Base-by-base conservation (phyloP, 768 basidiomycete genomes). In the Roridomyces roridus region DNA sequence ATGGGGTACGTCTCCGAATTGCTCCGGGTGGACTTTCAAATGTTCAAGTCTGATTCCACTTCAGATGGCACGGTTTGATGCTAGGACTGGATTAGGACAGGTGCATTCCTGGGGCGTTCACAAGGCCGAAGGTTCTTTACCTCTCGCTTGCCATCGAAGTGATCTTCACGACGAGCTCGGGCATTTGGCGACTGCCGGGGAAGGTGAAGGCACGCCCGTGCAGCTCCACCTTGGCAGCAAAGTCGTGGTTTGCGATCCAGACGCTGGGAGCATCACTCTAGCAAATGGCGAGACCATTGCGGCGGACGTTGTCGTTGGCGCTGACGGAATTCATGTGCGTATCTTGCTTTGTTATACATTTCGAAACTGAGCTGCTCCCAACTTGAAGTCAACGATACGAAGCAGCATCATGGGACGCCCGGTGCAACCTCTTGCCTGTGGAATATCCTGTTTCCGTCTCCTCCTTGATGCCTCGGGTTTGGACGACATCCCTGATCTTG, bases 201-300 rank as follows among this genome's bases (percentile, higher is more conserved):
- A 55, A 21, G 53, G 42, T 3, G 41, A 39, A 4, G 53, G 47
- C 1, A 41, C 52, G 6, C 58, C 58, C n/a, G 53, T 31, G 5
- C 15, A 60, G 35, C 17, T 60, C 6, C 29, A 26, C 21, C 53
- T 60, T 20, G 31, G n/a, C 4, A 40, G 23, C 36, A 55, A 51
- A n/a, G 48, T 55, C 31, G 43, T 50, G 11, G 35, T 35, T 11
- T 55, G 59, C 52, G 25, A 68, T 10, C 20, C 73, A 36, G 68
- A 76, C 9, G 54, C 34, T 0, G 74, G 73, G 18, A 65, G 59
- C n/a, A 58, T 74, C 17, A 76, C 73, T 1, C 70, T 78, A 54
- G 62, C 64, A 40, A 65, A 64, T 4, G 77, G 77, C 20, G 67
- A 74, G 48, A 65, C 73, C 39, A 53, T 78, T 2, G 42, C 49